These are phyloP conservation scores for Diaporthe sp. DNA, from an alignment of 2,329 filamentous ascomycete genomes.

Conservation along the genomic window DNA sequence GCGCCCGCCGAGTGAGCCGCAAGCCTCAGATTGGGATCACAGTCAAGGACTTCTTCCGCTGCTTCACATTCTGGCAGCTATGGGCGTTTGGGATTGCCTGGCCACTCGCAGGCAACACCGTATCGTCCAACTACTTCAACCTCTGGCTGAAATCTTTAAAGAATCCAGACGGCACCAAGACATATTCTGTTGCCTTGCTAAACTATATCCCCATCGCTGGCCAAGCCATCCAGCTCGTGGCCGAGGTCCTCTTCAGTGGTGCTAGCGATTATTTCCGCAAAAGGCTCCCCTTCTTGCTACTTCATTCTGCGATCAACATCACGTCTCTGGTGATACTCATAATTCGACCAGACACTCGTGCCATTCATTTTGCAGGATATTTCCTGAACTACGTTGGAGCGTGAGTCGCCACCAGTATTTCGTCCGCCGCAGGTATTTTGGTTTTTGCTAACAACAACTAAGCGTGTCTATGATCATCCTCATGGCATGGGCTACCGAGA, in stretches of 20 bases:
- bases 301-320: conserved; percentile 35
- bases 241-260: conserved; percentile 34
- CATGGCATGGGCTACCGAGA: conserved; percentile 30
- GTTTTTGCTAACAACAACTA: not conserved
- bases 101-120: conserved; percentile 30
- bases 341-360: conserved; percentile 11
- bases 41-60: conserved; percentile 28
- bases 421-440: not conserved
- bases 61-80: conserved; percentile 37
- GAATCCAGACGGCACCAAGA: conserved; percentile 28
- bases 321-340: conserved; percentile 31
- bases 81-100: conserved; percentile 32
- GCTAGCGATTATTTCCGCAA: conserved; percentile 25
- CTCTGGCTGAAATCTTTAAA: conserved; percentile 37
- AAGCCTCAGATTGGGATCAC: conserved; percentile 37
- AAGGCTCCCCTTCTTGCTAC: conserved; percentile 28
- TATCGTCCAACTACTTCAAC: conserved; percentile 37
- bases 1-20: conserved; percentile 28
- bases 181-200: conserved; percentile 32
- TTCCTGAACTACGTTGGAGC: conserved; percentile 35
- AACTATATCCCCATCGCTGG: conserved; percentile 37
- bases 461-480: conserved; percentile 34
- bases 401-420: not conserved
- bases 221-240: conserved; percentile 32
- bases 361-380: conserved; percentile 28